Evolutionary conservation across 1,139 yeast genomes (phyloP), one percentile per base, ranked within the genome.

Genomic region (Magnusiomyces ingens): DNA sequence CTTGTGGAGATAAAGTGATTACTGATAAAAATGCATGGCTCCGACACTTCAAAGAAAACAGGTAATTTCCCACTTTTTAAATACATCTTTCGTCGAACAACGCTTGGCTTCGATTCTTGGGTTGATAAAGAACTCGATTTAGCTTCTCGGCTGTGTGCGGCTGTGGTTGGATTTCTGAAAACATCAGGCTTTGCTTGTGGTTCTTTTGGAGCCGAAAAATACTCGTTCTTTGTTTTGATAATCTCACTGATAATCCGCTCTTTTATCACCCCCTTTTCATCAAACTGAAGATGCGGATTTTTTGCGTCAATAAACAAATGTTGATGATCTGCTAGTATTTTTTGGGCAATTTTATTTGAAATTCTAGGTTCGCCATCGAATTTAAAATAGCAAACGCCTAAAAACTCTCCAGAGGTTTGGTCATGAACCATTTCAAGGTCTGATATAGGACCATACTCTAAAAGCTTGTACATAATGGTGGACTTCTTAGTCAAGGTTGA

Each of bases 351-450:
- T 45, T 63, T 69, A 62, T 80, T 80, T 0, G 93, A 79, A 54
- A 72, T 71, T 37, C 54, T 54, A 50, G 56, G 37, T 18, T 56
- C 35, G 2, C 91, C 91, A 54, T 76, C 81, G 68, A 79, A 90
- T 54, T 77, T 74, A 53, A 89, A 74, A 19, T 81, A 72, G 47
- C 85, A 86, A 37, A 89, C 73, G 2, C 96, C 95, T 50, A 90
- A 69, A 0, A 95, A 93, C 21, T 85, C 86, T 2, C 91, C 96
- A 52, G 86, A 82, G 18, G 75, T 74, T 0, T 94, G 89, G 64
- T 91, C 95, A 57, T 78, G 79, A 19, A 84, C 73, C 56, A 82
- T 75, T 57, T 80, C 80, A 53, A 86, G 72, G 45, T 79, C 81
- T 4, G 72, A 68, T 2, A 83, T 67, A 12, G 77, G 78, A 2